Base-by-base conservation (phyloP, 1,284 basidiomycete species). In the Apiotrichum mycotoxinovorans region DNA sequence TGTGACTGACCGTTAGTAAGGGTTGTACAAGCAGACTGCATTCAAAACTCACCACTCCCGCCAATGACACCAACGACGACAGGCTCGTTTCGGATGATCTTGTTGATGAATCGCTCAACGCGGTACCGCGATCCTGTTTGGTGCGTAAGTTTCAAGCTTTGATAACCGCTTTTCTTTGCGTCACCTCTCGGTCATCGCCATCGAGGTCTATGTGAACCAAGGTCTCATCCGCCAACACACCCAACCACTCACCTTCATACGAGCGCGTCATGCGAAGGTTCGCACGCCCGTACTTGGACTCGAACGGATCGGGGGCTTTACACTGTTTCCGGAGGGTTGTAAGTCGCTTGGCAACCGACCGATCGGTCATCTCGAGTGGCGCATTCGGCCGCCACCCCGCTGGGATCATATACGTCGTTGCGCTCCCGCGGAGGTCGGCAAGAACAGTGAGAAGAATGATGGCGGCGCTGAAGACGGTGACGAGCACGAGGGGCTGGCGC, bases 51-150 rank as follows among this genome's bases (percentile, higher is more conserved):
- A 76, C 75, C 66, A 61, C 73, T 75, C 0, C 75, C 76, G 12
- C 76, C 76, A 30, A 78, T 65, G 15, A 67, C 65, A 4, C 70
- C 64, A 0, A 76, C 59, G 2, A 64, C 69, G 12, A 78, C 46
- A 0, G 58, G 37, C 54, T 76, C 70, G 8, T 75, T 75, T 26
- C 69, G 61, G 1, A 76, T 52, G 1, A 64, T 62, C 57, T 73
- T 73, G 20, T 69, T 63, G 27, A 76, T 43, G 11, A 77, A 61
- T 26, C 64, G 52, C 30, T 66, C 58, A 11, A 70, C 33, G 3
- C 67, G 52, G 43, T 59, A 54, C 23, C 68, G 65, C 0, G 73
- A 75, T 1, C 73, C 73, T 74, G 50, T 8, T 22, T 25, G 8
- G 17, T 22, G 20, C 15, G 40, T 33, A 17, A 15, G 23, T 22